phyloP scores from a whole-genome alignment of 305 asterid genomes.

The Fraxinus latifolia region DNA sequence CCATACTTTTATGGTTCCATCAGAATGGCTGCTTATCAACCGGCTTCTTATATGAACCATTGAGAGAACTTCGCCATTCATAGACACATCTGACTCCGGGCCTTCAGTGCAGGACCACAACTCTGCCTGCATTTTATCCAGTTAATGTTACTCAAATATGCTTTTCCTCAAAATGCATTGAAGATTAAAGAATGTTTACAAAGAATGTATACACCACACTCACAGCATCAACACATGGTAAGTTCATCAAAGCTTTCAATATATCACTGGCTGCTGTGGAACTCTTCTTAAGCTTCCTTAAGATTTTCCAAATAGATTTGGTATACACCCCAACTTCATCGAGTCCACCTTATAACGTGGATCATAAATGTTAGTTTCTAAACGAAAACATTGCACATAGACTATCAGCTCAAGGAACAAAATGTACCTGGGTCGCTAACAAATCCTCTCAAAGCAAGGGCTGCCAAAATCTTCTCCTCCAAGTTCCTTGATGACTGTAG shows the following conservation, averaged over 20 bases:
- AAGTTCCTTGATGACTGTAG: slow-evolving; percentile 73
- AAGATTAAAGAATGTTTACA: neutral
- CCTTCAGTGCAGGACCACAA: slow-evolving; percentile 71
- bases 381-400: neutral
- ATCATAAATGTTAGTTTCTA: slow-evolving; percentile 11
- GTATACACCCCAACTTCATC: slow-evolving; percentile 52
- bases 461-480: slow-evolving; percentile 72
- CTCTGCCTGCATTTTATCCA: slow-evolving; percentile 51
- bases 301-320: slow-evolving; percentile 53
- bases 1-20: slow-evolving; percentile 76
- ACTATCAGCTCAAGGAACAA: neutral
- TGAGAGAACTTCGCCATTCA: slow-evolving; percentile 74
- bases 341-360: slow-evolving; percentile 42
- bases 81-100: slow-evolving; percentile 54
- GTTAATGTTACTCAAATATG: slow-evolving; percentile 10
- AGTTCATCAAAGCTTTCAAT: slow-evolving; percentile 68
- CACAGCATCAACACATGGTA: slow-evolving; percentile 66
- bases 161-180: neutral
- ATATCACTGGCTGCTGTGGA: slow-evolving; percentile 54
- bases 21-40: slow-evolving; percentile 69
- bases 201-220: slow-evolving; percentile 27
- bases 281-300: slow-evolving; percentile 63
- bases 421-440: slow-evolving; percentile 56
- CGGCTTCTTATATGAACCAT: slow-evolving; percentile 51
- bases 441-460: slow-evolving; percentile 71